phyloP scores from a whole-genome alignment of 176 grass and related monocot genomes.

The Carex littledalei region DNA sequence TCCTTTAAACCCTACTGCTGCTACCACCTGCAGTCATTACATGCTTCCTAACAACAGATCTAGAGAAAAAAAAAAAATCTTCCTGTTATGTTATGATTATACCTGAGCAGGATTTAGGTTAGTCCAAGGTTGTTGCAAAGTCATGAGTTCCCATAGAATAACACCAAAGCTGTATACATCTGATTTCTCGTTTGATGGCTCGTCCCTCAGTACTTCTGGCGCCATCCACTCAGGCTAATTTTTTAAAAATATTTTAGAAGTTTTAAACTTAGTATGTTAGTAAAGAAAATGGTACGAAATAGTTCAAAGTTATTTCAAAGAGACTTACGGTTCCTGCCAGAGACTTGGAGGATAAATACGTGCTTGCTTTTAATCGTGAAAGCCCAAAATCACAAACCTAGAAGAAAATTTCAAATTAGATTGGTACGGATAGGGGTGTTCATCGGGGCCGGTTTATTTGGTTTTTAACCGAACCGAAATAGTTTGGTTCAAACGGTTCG shows the following conservation, averaged over 20 bases:
- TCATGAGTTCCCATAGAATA: slow-evolving; percentile 97
- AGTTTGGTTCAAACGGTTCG: no score
- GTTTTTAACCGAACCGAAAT: no score
- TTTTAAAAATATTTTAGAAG: slow-evolving; percentile 17
- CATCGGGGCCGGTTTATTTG: no score
- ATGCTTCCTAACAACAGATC: background rate
- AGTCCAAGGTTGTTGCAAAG: slow-evolving; percentile 93
- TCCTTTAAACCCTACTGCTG: slow-evolving; percentile 90
- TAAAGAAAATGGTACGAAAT: background rate
- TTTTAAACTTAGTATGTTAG: background rate
- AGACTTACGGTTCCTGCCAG: slow-evolving; percentile 92
- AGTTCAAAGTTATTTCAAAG: slow-evolving; percentile 10
- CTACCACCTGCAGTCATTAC: slow-evolving; percentile 54
- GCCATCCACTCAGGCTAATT: slow-evolving; percentile 99
- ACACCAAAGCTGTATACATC: slow-evolving; percentile 93
- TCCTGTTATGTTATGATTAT: slow-evolving; percentile 1
- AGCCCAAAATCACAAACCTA: slow-evolving; percentile 99
- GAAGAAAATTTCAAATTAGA: slow-evolving; percentile 13
- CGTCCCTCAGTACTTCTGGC: slow-evolving; percentile 91
- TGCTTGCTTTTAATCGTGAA: slow-evolving; percentile 86
- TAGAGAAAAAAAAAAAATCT: slow-evolving; percentile 5
- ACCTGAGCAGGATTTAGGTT: slow-evolving; percentile 93
- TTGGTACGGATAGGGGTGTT: no score
- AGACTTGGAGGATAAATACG: slow-evolving; percentile 90
- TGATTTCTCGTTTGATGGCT: slow-evolving; percentile 97